Evolutionary conservation across 768 basidiomycete species (phyloP).

Genomic region (Tricholoma sp.): DNA sequence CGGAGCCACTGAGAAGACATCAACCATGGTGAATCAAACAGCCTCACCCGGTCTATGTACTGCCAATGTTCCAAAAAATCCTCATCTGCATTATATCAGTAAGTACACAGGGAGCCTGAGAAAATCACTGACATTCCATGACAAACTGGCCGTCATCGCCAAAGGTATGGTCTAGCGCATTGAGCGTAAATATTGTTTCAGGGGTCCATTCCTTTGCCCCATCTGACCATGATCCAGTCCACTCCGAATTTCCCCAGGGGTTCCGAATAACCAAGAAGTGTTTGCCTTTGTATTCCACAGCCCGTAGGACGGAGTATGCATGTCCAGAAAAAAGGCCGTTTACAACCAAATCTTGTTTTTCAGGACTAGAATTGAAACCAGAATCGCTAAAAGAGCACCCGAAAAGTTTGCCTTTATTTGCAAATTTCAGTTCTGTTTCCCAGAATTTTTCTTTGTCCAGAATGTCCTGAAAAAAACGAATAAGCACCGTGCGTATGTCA

Average conservation of each 20-base stretch:
- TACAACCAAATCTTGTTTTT: slow-evolving; percentile 10
- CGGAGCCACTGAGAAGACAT: slow-evolving; percentile 39
- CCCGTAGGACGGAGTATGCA: slow-evolving; percentile 44
- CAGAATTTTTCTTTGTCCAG: too few relatives aligned
- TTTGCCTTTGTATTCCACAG: slow-evolving; percentile 40
- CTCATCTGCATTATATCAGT: slow-evolving; percentile 18
- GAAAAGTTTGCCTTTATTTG: too few relatives aligned
- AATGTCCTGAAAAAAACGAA: too few relatives aligned
- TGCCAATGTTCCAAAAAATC: slow-evolving; percentile 36
- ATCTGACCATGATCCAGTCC: slow-evolving; percentile 48
- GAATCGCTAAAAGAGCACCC: slow-evolving; percentile 44
- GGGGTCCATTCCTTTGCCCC: slow-evolving; percentile 51
- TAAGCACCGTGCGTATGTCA: too few relatives aligned
- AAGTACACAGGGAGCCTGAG: background rate
- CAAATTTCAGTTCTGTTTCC: too few relatives aligned
- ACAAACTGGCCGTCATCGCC: slow-evolving; percentile 49
- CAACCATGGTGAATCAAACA: slow-evolving; percentile 35
- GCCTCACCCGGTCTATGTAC: slow-evolving; percentile 30
- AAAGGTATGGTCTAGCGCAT: slow-evolving; percentile 38
- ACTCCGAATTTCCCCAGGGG: slow-evolving; percentile 46
- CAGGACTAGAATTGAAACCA: slow-evolving; percentile 22
- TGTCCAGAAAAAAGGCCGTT: slow-evolving; percentile 35
- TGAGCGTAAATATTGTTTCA: slow-evolving; percentile 42
- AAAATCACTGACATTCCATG: slow-evolving; percentile 38
- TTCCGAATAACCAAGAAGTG: slow-evolving; percentile 46